A percentile compares a stretch with the other conserved stretches of the same genome.
phyloP scores from a whole-genome alignment of 345 rosid species.

The Cardamine occulta region DNA sequence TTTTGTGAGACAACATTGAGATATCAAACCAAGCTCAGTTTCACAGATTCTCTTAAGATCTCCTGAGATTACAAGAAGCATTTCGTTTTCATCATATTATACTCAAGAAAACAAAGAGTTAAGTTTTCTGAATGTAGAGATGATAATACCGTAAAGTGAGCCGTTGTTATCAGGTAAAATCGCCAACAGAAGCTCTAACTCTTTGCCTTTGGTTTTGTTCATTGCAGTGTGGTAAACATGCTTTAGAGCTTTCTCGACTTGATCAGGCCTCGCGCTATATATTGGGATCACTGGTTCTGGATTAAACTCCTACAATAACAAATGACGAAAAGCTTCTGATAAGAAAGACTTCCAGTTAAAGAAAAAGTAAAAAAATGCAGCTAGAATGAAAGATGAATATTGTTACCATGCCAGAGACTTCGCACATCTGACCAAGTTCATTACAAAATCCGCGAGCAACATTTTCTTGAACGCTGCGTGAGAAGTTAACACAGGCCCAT shows the following conservation, averaged over 20 bases:
- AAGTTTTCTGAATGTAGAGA: background rate
- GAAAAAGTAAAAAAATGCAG: background rate
- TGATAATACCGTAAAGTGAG: conserved; percentile 76
- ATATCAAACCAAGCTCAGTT: conserved; percentile 94
- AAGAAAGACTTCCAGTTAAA: background rate
- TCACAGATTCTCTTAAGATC: conserved; percentile 97
- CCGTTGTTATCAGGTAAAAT: conserved; percentile 98
- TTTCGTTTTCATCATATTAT: background rate
- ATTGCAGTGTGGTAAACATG: conserved; percentile 80
- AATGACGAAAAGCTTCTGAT: conserved; percentile 7
- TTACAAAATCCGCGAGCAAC: conserved; percentile 89
- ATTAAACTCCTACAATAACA: conserved; percentile 70
- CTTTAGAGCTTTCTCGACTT: conserved; percentile 95
- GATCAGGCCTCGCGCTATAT: conserved; percentile 90
- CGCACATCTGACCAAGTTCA: conserved; percentile 97
- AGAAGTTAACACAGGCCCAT: conserved; percentile 98
- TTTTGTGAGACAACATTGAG: conserved; percentile 96
- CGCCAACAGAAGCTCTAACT: conserved; percentile 86
- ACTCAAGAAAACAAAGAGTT: background rate
- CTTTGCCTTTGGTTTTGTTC: conserved; percentile 94
- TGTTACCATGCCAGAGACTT: conserved; percentile 99
- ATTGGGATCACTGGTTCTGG: conserved; percentile 92
- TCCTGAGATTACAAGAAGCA: conserved; percentile 52
- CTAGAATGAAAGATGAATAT: background rate
- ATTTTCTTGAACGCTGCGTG: conserved; percentile 91